Evolutionary conservation across 2,329 filamentous ascomycete species (phyloP).

Genomic region (Aspergillus neoniger): DNA sequence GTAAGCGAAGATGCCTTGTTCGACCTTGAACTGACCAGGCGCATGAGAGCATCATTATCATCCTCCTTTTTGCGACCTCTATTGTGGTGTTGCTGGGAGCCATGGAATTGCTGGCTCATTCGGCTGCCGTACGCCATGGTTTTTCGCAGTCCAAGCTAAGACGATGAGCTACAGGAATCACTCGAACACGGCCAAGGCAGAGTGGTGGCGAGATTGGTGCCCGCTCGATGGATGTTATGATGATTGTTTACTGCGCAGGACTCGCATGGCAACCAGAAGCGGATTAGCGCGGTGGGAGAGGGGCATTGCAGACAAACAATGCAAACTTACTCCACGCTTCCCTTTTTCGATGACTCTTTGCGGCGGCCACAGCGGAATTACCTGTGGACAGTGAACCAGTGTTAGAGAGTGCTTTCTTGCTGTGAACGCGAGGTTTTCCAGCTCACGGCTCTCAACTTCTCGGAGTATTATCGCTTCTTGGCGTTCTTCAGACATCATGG

Average conservation of each 20-base stretch:
- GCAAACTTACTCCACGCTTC: conserved; percentile 34
- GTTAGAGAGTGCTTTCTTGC: neutral
- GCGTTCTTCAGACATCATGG: conserved; percentile 28
- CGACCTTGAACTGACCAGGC: conserved; percentile 48
- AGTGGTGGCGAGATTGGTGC: conserved; percentile 2
- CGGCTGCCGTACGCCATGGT: conserved; percentile 54
- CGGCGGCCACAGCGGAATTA: neutral
- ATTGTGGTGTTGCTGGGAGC: conserved; percentile 49
- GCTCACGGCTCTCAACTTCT: conserved; percentile 17
- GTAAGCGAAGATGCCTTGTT: neutral
- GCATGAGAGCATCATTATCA: conserved; percentile 60
- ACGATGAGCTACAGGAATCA: neutral
- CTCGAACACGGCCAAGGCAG: neutral
- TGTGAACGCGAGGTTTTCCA: neutral
- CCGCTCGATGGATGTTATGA: conserved; percentile 26
- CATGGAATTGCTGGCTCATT: conserved; percentile 55
- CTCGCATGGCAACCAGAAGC: conserved; percentile 29
- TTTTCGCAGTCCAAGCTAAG: neutral
- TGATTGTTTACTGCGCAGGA: conserved; percentile 39
- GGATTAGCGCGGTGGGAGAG: conserved; percentile 35
- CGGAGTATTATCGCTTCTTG: neutral
- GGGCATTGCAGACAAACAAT: conserved; percentile 32
- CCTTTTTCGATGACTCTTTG: conserved; percentile 30
- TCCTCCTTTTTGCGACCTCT: conserved; percentile 58
- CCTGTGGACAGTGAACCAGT: conserved; percentile 4